phyloP scores from a whole-genome alignment of 306 rosid genomes.

The Carpinus fangiana region DNA sequence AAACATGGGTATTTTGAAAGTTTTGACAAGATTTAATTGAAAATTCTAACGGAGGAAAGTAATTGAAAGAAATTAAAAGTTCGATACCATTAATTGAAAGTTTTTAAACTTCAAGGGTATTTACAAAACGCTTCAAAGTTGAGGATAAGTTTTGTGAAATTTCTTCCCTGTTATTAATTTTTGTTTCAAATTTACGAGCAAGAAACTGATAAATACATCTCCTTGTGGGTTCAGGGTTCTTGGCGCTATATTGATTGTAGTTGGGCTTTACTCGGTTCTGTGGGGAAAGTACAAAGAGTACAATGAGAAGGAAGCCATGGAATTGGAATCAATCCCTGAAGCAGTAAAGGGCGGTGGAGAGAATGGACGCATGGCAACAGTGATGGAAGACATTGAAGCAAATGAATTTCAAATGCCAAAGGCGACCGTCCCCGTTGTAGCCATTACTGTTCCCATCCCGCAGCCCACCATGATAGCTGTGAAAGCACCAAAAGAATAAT shows the following conservation, averaged over 20 bases:
- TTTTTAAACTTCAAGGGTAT: too few species aligned
- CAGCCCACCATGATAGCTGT: conserved; percentile 21
- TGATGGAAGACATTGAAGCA: conserved; percentile 41
- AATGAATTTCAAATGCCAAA: conserved; percentile 50
- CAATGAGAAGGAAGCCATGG: conserved; percentile 51
- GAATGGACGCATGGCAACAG: conserved; percentile 35
- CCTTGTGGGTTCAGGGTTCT: conserved; percentile 41
- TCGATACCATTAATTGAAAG: too few species aligned
- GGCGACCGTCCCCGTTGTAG: conserved; percentile 23
- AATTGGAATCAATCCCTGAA: conserved; percentile 28
- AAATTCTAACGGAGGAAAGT: too few species aligned
- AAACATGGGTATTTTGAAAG: too few species aligned
- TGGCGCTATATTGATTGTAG: conserved; percentile 71
- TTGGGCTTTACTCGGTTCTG: conserved; percentile 81
- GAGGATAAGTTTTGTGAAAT: too few species aligned
- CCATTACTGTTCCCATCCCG: conserved; percentile 27
- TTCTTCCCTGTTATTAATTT: too few species aligned
- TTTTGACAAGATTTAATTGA: too few species aligned
- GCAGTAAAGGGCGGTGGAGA: conserved; percentile 31
- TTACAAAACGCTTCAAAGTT: too few species aligned
- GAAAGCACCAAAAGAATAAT: conserved; percentile 38
- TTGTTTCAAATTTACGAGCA: not conserved
- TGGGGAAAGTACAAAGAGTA: conserved; percentile 86
- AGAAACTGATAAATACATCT: conserved; percentile 1
- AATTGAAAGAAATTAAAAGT: too few species aligned